Evolutionary conservation across 306 rosid species (phyloP).

Genomic region (Psophocarpus tetragonolobus): DNA sequence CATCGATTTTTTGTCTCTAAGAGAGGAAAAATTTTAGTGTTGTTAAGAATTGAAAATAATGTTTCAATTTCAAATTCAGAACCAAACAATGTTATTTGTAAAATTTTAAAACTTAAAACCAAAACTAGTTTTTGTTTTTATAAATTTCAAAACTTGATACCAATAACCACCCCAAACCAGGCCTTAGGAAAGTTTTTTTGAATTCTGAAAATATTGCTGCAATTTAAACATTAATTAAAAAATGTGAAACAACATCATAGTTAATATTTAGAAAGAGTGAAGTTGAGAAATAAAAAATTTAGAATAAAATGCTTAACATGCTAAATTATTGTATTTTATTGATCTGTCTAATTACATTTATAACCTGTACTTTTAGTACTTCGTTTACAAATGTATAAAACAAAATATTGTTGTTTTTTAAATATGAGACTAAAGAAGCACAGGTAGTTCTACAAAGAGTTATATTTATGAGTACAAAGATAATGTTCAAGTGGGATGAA

Average conservation of each 20-base stretch:
- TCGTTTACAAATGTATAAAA: not conserved
- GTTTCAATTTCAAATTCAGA: no score
- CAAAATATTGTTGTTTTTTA: not conserved
- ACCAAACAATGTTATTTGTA: no score
- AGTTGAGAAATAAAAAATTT: constrained; percentile 6
- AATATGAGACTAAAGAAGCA: not conserved
- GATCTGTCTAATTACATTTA: not conserved
- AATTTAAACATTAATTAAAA: not conserved
- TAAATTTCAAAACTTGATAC: no score
- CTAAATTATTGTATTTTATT: not conserved
- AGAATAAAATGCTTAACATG: not conserved
- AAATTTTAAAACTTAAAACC: no score
- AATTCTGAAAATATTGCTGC: not conserved
- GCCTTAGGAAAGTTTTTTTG: not conserved
- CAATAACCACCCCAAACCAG: no score
- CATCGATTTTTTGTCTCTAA: no score
- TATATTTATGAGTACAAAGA: not conserved
- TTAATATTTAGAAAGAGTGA: not conserved
- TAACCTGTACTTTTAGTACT: not conserved
- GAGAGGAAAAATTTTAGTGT: no score
- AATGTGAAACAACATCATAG: not conserved
- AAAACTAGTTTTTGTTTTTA: no score
- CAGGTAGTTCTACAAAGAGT: not conserved
- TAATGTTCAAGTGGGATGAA: not conserved
- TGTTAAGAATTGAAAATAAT: no score